A percentile compares a stretch with the other conserved stretches of the same genome.
Conservation (phyloP, 2,329 filamentous ascomycete genomes). For the Fusarium ramigenum region DNA sequence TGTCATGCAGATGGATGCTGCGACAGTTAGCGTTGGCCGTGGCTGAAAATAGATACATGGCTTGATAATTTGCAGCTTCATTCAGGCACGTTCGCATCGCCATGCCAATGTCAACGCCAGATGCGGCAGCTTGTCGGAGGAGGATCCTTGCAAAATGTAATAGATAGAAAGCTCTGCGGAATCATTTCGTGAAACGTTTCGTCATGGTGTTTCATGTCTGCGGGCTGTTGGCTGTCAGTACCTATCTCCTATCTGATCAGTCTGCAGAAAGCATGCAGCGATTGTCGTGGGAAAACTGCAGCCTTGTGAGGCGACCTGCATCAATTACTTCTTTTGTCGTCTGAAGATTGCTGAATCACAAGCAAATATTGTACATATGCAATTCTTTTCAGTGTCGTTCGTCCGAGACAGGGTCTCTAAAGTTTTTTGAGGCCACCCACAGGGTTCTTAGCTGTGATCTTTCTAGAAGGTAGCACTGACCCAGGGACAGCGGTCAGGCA, state of each 20-base stretch:
- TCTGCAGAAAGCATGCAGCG: background rate
- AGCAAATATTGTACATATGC: background rate
- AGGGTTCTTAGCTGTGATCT: slow-evolving; percentile 1
- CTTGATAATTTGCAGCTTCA: slow-evolving; percentile 10
- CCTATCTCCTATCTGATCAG: background rate
- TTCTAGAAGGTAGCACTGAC: slow-evolving; percentile 31
- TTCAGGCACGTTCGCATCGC: slow-evolving; percentile 9
- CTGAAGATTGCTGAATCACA: background rate
- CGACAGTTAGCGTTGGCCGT: background rate
- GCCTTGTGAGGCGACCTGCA: slow-evolving; percentile 13
- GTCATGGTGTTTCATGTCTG: slow-evolving; percentile 41
- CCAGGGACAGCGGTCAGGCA: slow-evolving; percentile 32
- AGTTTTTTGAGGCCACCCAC: slow-evolving; percentile 6
- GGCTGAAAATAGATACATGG: slow-evolving; percentile 20
- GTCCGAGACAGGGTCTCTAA: background rate
- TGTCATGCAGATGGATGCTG: background rate
- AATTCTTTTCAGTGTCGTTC: background rate
- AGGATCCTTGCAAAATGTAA: slow-evolving; percentile 16
- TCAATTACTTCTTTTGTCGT: background rate
- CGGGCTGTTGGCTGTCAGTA: slow-evolving; percentile 14
- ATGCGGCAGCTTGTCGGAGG: slow-evolving; percentile 12
- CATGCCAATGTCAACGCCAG: slow-evolving; percentile 11
- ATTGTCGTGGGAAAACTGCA: background rate
- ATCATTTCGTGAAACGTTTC: slow-evolving; percentile 39
- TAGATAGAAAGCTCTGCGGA: slow-evolving; percentile 17